A percentile compares a stretch with the other conserved stretches of the same genome.
Conservation (phyloP, 768 basidiomycete species). For the Postia placenta region DNA sequence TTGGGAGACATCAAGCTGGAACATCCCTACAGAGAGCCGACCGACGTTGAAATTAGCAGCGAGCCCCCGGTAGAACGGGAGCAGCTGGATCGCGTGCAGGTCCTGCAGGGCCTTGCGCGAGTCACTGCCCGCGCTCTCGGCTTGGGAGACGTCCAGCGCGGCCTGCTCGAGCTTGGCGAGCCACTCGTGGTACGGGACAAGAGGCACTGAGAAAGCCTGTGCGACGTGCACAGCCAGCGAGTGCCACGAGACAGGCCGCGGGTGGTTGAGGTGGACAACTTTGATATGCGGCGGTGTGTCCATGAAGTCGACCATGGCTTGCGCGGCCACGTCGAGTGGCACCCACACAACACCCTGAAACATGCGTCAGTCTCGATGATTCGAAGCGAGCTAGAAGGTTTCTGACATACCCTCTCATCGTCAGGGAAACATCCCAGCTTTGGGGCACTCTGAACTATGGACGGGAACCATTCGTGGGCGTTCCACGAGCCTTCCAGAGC, state of each 20-base stretch:
- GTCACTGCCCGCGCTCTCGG: conserved; percentile 2
- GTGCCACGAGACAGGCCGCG: conserved; percentile 28
- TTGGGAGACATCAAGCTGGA: neutral
- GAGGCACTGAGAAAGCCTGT: conserved; percentile 13
- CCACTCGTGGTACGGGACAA: conserved; percentile 24
- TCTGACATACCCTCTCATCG: conserved; percentile 29
- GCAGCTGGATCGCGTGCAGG: conserved; percentile 23
- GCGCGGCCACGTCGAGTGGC: conserved; percentile 33
- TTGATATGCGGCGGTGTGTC: conserved; percentile 4
- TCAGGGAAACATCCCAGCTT: conserved; percentile 20
- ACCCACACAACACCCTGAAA: conserved; percentile 36
- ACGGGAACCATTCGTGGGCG: conserved; percentile 10
- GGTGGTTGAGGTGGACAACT: conserved; percentile 34
- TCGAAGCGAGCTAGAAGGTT: neutral
- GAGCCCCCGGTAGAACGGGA: conserved; percentile 15
- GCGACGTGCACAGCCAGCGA: conserved; percentile 7
- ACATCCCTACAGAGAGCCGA: neutral
- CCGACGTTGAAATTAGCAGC: neutral
- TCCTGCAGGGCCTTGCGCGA: conserved; percentile 9
- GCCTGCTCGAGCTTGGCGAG: conserved; percentile 6
- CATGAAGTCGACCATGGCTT: conserved; percentile 25
- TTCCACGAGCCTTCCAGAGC: conserved; percentile 37
- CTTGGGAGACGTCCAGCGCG: conserved; percentile 1
- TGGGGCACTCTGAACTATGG: neutral
- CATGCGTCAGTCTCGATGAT: too few relatives aligned